phyloP scores from a whole-genome alignment of 768 basidiomycete genomes.

The Termitomyces sp. region DNA sequence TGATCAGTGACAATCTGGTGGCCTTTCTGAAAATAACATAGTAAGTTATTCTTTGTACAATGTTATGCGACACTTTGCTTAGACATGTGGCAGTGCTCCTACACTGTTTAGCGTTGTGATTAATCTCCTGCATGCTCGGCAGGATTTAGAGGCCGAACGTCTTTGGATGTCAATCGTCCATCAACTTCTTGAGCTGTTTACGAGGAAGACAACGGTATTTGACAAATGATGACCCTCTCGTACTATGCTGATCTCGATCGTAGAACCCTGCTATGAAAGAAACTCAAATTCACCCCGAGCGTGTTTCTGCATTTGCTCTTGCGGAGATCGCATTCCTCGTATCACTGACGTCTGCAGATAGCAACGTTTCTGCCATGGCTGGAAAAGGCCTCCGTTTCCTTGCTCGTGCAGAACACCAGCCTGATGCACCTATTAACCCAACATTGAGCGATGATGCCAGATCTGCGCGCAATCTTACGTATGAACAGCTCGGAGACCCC shows the following conservation, averaged over 20 bases:
- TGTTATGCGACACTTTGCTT: background rate
- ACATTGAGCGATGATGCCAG: constrained; percentile 54
- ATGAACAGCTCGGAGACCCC: constrained; percentile 77
- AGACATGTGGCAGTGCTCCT: constrained; percentile 27
- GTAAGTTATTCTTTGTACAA: constrained; percentile 26
- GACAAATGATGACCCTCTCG: background rate
- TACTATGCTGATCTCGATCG: background rate
- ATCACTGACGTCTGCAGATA: constrained; percentile 64
- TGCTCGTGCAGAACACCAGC: constrained; percentile 60
- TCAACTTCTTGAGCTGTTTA: constrained; percentile 53
- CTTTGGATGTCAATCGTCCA: constrained; percentile 64
- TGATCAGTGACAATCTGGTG: constrained; percentile 22
- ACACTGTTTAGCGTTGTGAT: constrained; percentile 46
- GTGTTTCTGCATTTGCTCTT: constrained; percentile 58
- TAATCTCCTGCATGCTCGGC: constrained; percentile 54
- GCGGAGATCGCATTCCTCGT: constrained; percentile 72
- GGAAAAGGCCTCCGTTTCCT: constrained; percentile 65
- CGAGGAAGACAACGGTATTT: constrained; percentile 42
- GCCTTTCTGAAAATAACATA: constrained; percentile 40
- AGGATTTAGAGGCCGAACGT: constrained; percentile 55
- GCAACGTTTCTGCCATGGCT: constrained; percentile 59
- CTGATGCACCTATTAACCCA: constrained; percentile 45
- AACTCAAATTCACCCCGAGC: constrained; percentile 45
- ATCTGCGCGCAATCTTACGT: constrained; percentile 65
- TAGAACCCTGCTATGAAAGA: constrained; percentile 31